These are phyloP conservation scores for Arthrobotrys pseudoclavata DNA, from an alignment of 2,329 filamentous ascomycete genomes.

Conservation along the genomic window DNA sequence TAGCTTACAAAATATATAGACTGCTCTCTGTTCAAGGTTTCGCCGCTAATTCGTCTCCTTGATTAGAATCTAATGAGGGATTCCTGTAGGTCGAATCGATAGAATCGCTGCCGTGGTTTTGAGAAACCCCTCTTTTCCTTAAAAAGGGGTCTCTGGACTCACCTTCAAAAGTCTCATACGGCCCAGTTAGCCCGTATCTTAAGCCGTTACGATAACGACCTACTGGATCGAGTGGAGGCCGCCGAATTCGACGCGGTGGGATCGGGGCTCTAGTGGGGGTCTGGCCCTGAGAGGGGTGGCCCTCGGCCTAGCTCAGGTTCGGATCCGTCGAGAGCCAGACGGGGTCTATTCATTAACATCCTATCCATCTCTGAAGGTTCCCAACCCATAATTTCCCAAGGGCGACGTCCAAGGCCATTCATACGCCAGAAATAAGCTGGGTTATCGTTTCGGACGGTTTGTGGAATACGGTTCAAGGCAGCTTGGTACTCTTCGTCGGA, in stretches of 20 bases:
- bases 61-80: no score
- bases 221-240: background rate
- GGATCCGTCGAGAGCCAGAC: background rate
- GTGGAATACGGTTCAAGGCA: background rate
- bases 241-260: no score
- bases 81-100: no score
- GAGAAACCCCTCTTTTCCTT: background rate
- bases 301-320: background rate
- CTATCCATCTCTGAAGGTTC: background rate
- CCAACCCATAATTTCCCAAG: background rate
- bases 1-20: no score
- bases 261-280: no score
- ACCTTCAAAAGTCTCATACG: background rate
- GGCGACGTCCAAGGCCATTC: background rate
- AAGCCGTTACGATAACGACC: background rate
- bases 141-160: background rate
- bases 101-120: background rate
- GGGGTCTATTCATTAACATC: background rate
- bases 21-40: no score
- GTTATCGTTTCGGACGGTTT: background rate
- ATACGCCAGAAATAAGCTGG: background rate
- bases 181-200: background rate
- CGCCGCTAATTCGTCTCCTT: no score
- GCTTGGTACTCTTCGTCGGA: background rate
- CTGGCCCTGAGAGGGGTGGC: background rate